Percentiles rank a stretch among this genome's conserved stretches.
Evolutionary conservation across 2,329 filamentous ascomycete genomes (phyloP).

Genomic region (Colletotrichum kahawae): DNA sequence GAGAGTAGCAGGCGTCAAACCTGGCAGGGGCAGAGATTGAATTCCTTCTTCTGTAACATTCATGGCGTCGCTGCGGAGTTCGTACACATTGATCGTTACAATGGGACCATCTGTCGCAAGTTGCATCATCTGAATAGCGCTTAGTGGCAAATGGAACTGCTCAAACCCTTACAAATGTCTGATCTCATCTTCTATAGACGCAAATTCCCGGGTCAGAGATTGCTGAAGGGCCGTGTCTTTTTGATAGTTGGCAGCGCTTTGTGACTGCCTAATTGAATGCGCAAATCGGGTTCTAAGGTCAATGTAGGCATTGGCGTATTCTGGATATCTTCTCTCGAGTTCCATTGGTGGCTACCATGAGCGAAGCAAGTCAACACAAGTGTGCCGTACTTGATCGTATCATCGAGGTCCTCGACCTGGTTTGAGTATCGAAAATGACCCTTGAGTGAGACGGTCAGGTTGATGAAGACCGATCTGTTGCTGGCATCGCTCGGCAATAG

Average conservation of each 20-base stretch:
- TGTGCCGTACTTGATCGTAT: not conserved
- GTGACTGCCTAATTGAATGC: not conserved
- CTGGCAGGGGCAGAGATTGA: not conserved
- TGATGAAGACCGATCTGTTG: too few species aligned
- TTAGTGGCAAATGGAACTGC: not conserved
- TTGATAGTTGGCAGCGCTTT: not conserved
- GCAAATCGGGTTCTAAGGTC: not conserved
- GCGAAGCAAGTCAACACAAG: not conserved
- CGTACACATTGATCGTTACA: not conserved
- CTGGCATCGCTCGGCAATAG: too few species aligned
- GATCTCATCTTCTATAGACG: rapidly evolving
- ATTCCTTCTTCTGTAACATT: not conserved
- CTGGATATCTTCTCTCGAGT: not conserved
- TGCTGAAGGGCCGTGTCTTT: not conserved
- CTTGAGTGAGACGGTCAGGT: too few species aligned
- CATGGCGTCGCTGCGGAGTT: not conserved
- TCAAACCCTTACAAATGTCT: not conserved
- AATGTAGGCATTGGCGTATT: not conserved
- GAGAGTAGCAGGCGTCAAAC: not conserved
- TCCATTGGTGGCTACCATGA: not conserved
- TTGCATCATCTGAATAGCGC: not conserved
- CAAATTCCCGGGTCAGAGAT: not conserved
- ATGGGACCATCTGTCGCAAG: not conserved
- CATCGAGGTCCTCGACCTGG: not conserved
- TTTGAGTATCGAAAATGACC: not conserved